Percentiles rank a stretch among this genome's conserved stretches.
These are phyloP conservation scores for Naganishia randhawae DNA, from an alignment of 768 basidiomycete genomes.

Conservation along the genomic window DNA sequence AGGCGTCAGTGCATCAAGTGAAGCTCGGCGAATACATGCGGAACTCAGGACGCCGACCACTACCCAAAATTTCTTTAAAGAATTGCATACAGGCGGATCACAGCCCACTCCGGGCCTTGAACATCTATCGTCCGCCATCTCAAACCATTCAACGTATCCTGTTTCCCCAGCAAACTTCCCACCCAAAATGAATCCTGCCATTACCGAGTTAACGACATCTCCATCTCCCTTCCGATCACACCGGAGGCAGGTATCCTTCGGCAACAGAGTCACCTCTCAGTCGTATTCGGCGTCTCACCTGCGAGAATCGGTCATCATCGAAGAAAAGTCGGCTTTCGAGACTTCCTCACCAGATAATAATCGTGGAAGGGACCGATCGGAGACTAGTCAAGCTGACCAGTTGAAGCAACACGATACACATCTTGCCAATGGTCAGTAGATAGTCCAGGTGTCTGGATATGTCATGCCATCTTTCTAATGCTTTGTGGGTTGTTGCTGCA, in stretches of 20 bases:
- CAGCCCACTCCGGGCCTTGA: slow-evolving; percentile 25
- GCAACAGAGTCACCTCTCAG: slow-evolving; percentile 16
- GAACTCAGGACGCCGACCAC: slow-evolving; percentile 29
- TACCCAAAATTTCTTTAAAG: slow-evolving; percentile 31
- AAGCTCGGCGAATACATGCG: neutral
- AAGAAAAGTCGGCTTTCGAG: neutral
- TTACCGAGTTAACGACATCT: slow-evolving; percentile 14
- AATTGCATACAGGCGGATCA: slow-evolving; percentile 24
- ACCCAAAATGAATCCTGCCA: slow-evolving; percentile 18
- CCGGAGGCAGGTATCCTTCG: slow-evolving; percentile 30
- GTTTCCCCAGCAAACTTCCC: slow-evolving; percentile 16
- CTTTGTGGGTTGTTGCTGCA: neutral
- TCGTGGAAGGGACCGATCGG: neutral
- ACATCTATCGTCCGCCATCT: slow-evolving; percentile 21
- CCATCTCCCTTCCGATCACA: slow-evolving; percentile 28
- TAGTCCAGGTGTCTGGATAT: neutral
- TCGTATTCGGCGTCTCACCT: slow-evolving; percentile 20
- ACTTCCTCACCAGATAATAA: slow-evolving; percentile 1
- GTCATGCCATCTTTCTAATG: neutral
- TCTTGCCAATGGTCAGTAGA: slow-evolving; percentile 1
- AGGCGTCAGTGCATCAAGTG: slow-evolving; percentile 8
- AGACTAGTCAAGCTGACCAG: neutral
- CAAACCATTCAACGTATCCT: slow-evolving; percentile 13
- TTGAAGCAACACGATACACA: neutral
- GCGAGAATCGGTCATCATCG: slow-evolving; percentile 21